These are phyloP conservation scores for Phaffomyces antillensis DNA, from an alignment of 805 yeast genomes.

Conservation along the genomic window DNA sequence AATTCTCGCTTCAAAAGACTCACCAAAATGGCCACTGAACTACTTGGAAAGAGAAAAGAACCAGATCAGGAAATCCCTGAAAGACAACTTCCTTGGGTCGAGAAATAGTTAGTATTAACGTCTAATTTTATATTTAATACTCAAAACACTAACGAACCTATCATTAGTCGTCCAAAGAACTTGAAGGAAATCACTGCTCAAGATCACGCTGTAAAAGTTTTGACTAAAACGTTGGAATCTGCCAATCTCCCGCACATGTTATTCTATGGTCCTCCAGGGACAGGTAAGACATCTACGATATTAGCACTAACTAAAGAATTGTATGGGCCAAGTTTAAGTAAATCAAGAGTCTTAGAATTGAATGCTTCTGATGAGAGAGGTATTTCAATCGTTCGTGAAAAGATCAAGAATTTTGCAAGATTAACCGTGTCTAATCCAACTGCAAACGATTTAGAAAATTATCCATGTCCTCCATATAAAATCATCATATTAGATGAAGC, in stretches of 20 bases:
- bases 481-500: slow-evolving; percentile 92
- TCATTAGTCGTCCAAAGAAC: slow-evolving; percentile 65
- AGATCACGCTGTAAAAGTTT: slow-evolving; percentile 77
- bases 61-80: slow-evolving; percentile 16
- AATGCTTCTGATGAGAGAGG: slow-evolving; percentile 93
- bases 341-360: slow-evolving; percentile 68
- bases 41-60: slow-evolving; percentile 24
- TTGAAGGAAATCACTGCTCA: slow-evolving; percentile 89
- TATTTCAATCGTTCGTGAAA: slow-evolving; percentile 78
- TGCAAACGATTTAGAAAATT: slow-evolving; percentile 55
- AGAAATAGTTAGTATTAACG: slow-evolving; percentile 48
- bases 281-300: slow-evolving; percentile 87
- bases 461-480: slow-evolving; percentile 96
- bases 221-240: slow-evolving; percentile 69
- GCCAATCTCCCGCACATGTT: slow-evolving; percentile 89
- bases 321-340: slow-evolving; percentile 65
- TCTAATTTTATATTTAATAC: background rate
- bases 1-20: too few relatives aligned
- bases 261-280: slow-evolving; percentile 92
- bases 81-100: slow-evolving; percentile 76
- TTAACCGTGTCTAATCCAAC: slow-evolving; percentile 77
- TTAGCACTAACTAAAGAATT: slow-evolving; percentile 75
- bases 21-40: background rate
- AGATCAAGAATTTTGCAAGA: slow-evolving; percentile 81
- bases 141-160: slow-evolving; percentile 1